Evolutionary conservation across 1,284 basidiomycete species (phyloP), one percentile per base, ranked within the genome.

Genomic region (Moesziomyces sp.): DNA sequence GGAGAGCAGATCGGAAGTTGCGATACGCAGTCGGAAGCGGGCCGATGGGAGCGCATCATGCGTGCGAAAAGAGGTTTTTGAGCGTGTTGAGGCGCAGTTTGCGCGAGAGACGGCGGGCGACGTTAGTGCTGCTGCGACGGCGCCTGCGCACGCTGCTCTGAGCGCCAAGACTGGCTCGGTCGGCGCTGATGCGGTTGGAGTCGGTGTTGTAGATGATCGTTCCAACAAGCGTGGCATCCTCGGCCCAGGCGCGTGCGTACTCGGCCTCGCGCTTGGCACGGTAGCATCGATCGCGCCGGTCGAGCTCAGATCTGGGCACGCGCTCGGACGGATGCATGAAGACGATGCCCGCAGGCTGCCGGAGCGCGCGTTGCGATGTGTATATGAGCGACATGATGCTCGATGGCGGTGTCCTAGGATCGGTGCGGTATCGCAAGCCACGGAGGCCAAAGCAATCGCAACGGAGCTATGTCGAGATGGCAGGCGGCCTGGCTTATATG

Each of bases 201-300:
- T 66, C 52, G 44, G 63, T 66, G 40, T 19, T 52, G 66, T 62
- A 69, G 49, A 61, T 69, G 21, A 69, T 45, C n/a, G 46, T 53
- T 16, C 66, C 66, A 16, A 80, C 73, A 8, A 81, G 58, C 26
- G 78, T 81, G 1, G 79, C 79, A 30, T 78, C 78, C 46, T 81
- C 78, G 24, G 74, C 74, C 75, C 78, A 78, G 24, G 65, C 40
- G 11, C 76, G 58, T 16, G 65, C 71, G 50, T 71, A 65, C 14
- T 74, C 78, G 10, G 71, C 67, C 28, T 78, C 76, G 33, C 79
- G 61, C 26, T 67, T 58, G 26, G 76, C 74, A 16, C 76, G 68
- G 53, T 77, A 81, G 52, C 65, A 65, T 24, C 67, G 60, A 28
- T 81, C 79, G n/a, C 63, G 49, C 0, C 76, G 60, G 18, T 81